phyloP scores from a whole-genome alignment of 768 basidiomycete species.

The Paxillus ammoniavirescens region DNA sequence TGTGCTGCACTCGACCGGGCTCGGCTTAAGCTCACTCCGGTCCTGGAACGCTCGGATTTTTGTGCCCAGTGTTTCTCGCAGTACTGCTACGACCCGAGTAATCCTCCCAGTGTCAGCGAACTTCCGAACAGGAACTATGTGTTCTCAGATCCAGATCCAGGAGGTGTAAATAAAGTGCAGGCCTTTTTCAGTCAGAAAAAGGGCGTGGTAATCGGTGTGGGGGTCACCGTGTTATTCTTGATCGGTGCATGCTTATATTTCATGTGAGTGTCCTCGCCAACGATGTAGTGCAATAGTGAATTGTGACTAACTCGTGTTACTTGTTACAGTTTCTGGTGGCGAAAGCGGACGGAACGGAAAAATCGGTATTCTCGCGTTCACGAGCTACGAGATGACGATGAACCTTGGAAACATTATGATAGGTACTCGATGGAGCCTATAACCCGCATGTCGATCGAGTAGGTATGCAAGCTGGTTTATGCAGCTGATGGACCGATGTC shows the following conservation, averaged over 20 bases:
- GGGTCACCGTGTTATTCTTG: conserved; percentile 40
- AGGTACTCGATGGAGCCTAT: conserved; percentile 1
- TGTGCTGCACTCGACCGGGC: conserved; percentile 63
- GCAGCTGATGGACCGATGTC: too few relatives aligned
- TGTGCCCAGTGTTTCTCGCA: conserved; percentile 61
- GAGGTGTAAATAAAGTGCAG: conserved; percentile 42
- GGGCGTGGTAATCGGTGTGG: conserved; percentile 47
- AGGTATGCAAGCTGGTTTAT: not conserved
- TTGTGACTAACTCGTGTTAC: not conserved
- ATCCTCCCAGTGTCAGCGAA: conserved; percentile 53
- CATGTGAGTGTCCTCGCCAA: conserved; percentile 28
- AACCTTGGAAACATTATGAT: conserved; percentile 30
- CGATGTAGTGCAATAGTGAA: not conserved
- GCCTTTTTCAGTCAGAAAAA: conserved; percentile 46
- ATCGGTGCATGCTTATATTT: conserved; percentile 36
- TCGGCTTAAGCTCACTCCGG: conserved; percentile 38
- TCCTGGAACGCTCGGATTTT: conserved; percentile 39
- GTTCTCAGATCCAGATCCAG: conserved; percentile 57
- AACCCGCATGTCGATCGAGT: not conserved
- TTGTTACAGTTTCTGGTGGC: conserved; percentile 29
- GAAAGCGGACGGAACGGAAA: conserved; percentile 18
- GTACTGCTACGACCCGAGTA: conserved; percentile 56
- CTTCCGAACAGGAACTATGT: conserved; percentile 38
- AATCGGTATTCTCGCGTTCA: conserved; percentile 23
- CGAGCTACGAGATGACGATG: conserved; percentile 27